Conservation (phyloP, 2,329 filamentous ascomycete genomes). For the Colletotrichum spinosum region DNA sequence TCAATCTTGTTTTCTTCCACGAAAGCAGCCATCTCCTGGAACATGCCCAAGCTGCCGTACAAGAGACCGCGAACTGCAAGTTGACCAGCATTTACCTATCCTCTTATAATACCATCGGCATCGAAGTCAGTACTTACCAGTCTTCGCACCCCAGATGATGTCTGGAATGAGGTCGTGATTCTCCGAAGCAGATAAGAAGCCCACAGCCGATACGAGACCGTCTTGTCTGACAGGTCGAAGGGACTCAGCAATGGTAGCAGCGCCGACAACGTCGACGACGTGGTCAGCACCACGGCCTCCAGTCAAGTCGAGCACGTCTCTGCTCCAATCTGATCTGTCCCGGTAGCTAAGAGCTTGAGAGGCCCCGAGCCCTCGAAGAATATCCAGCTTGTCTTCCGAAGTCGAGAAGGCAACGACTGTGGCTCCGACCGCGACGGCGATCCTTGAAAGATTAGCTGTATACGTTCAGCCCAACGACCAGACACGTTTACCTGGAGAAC, state of each 20-base stretch:
- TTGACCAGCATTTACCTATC: background rate
- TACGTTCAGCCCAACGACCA: no score
- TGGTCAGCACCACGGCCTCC: constrained; percentile 34
- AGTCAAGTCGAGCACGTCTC: constrained; percentile 19
- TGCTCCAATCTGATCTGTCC: no score
- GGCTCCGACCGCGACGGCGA: no score
- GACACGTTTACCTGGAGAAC: no score
- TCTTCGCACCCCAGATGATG: constrained; percentile 20
- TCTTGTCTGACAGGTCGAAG: constrained; percentile 4
- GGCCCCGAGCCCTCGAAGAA: no score
- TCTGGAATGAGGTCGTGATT: constrained; percentile 7
- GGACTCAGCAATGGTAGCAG: constrained; percentile 7
- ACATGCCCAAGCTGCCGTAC: background rate
- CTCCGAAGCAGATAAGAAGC: constrained; percentile 14
- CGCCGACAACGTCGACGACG: constrained; percentile 17
- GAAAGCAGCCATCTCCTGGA: background rate
- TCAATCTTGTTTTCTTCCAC: constrained; percentile 8
- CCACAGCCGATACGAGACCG: constrained; percentile 6
- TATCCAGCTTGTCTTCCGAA: no score
- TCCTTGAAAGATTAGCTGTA: no score
- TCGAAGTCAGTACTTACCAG: background rate
- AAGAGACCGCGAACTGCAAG: constrained; percentile 6
- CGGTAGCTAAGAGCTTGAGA: no score
- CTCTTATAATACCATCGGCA: background rate
- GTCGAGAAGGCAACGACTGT: no score